Evolutionary conservation across 495 filamentous ascomycete species (phyloP), one percentile per base, ranked within the genome.

Genomic region (Annulohypoxylon bovei): DNA sequence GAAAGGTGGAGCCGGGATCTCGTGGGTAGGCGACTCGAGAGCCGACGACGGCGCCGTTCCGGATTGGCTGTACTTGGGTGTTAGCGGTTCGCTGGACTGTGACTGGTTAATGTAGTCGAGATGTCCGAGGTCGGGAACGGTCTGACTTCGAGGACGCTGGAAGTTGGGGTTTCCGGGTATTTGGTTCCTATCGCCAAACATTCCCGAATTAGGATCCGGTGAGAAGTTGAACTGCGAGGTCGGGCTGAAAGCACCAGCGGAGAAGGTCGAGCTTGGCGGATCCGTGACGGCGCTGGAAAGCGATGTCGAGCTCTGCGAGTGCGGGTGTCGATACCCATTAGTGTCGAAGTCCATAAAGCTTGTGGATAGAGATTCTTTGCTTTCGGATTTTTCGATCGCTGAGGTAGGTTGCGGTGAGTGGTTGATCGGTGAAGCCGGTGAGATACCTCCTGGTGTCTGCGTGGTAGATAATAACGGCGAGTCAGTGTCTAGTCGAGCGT

Each of bases 101-200:
- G 88, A 79, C 58, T 88, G 85, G 42, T 90, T 88, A 72, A 93
- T 87, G 73, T 92, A 90, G 50, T 88, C 88, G 4, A 92, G 85
- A 70, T 95, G 91, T 23, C 70, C 72, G 56, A 91, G 79, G 27
- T 89, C 86, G 25, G 95, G 94, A 58, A 97, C 95, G 0, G 95
- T 98, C 79, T 97, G 94, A 78, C 94, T 96, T 76, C 95, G 88
- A 25, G 92, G 94, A 33, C 94, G 87, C 67, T 91, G 88, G 71
- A 89, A 90, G 60, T 84, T 84, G 66, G 83, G 83, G 32, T 84
- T 87, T 50, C 72, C 73, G 11, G 74, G 66, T 5, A 76, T 62
- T 56, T 90, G 90, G 65, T 89, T 88, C 18, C 87, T 84, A 33
- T 90, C 85, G 30, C 90, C 87, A 70, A 93, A 94, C 12, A 90